Base-by-base conservation (phyloP, 2,329 filamentous ascomycete species). In the Mollisia scopiformis region DNA sequence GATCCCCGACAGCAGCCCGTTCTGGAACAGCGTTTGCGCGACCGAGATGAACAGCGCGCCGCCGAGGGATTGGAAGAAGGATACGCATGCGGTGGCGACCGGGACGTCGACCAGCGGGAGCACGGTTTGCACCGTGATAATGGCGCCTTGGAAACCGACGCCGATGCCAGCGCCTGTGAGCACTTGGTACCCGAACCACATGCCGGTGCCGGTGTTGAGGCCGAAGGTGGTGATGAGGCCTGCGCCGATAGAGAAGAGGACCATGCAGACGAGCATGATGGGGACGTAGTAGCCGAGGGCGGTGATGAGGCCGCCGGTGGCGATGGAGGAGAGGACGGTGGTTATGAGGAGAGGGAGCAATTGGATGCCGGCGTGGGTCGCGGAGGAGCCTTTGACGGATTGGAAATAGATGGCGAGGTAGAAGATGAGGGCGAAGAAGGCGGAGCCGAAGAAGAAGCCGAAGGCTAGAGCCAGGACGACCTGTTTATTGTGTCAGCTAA, bases 21-120 rank as follows among this genome's bases (percentile, higher is more conserved):
- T 89, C 64, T 85, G 82, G 76, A 91, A 90, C 49, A 90, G 80
- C 21, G 87, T 85, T 72, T 91, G 86, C 0, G 84, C 84, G 10
- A 89, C 84, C 6, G 84, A 82, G 51, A 91, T 83, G 66, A 85
- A 84, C 25, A 91, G 75, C 2, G 88, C 86, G 3, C 88, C 88
- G 41, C 88, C 88, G 3, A 91, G 79, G 1, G 81, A 80, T 69
- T 90, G 86, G 75, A 85, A 86, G 75, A 91, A 89, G 35, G 81
- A 78, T 1, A 84, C 77, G 21, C 76, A 80, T 6, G 82, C 81
- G 5, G 80, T 83, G 28, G 75, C 83, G 1, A 83, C 76, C 1
- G 83, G 80, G 16, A 84, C 76, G 59, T 82, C 79, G 2, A 78
- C 75, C 31, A 79, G 75, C 0, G 79, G 71, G 1, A 85, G 74